Conservation (phyloP, 257 asterid species). For the Jacaranda copaia region DNA sequence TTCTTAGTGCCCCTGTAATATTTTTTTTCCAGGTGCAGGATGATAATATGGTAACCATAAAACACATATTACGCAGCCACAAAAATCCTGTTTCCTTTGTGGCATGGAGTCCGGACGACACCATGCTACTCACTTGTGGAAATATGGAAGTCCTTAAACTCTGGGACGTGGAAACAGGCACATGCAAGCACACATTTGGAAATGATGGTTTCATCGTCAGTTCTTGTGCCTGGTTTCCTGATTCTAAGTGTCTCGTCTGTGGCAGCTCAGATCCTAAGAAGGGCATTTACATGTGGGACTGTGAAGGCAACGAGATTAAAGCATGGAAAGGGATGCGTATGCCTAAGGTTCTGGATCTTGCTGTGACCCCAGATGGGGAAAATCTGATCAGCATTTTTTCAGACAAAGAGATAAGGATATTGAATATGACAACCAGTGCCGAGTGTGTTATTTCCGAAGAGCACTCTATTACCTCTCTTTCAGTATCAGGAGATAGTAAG, state of each 20-base stretch:
- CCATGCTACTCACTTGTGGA: constrained; percentile 92
- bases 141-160: constrained; percentile 86
- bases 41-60: constrained; percentile 58
- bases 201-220: constrained; percentile 65
- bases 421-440: constrained; percentile 60
- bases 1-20: constrained; percentile 31
- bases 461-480: constrained; percentile 82
- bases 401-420: constrained; percentile 81
- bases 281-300: constrained; percentile 96
- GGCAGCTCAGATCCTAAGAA: constrained; percentile 91
- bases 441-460: constrained; percentile 81
- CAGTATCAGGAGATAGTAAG: constrained; percentile 77
- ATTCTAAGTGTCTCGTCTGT: constrained; percentile 86
- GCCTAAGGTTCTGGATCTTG: constrained; percentile 92
- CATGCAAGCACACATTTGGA: constrained; percentile 83
- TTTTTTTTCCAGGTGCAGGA: constrained; percentile 68
- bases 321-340: constrained; percentile 93
- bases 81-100: constrained; percentile 78
- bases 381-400: constrained; percentile 79
- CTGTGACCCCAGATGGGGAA: constrained; percentile 89
- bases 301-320: constrained; percentile 80
- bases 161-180: constrained; percentile 92
- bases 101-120: constrained; percentile 95
- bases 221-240: constrained; percentile 99
- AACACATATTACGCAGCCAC: constrained; percentile 63